Base-by-base conservation (phyloP, 768 basidiomycete species). In the Pleurotus cornucopiae region DNA sequence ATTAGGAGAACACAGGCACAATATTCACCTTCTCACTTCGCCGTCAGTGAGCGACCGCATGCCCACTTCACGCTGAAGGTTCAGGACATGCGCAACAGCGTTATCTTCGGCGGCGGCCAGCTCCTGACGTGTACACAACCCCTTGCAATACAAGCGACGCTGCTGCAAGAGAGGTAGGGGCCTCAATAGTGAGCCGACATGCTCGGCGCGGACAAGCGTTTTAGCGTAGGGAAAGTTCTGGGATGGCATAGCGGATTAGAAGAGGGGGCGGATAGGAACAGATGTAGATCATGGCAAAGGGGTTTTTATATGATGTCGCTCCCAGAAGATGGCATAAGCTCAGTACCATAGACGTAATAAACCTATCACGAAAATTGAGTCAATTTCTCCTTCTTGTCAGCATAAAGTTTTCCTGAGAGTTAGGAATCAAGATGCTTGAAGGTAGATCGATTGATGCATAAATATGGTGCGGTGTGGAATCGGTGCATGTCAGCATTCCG, bases 1-100 rank as follows among this genome's bases (percentile, higher is more conserved):
- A 34, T 34, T 34, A 2, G 30, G 30, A 34, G 21, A 7, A 21
- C 12, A 21, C 21, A 52, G 30, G 9, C 40, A 34, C 57, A 46
- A 57, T 51, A 58, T 23, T 13, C 41, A 76, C 73, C 71, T 73
- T 64, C 67, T 70, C 59, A 78, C 56, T 67, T 87, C 84, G 43
- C 85, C 85, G 60, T 86, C 84, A 14, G 84, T 86, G 55, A 85
- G 77, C n/a, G 74, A 74, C 63, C 76, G 79, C 58, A 86, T 76
- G 20, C 84, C 84, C 3, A 76, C 64, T 37, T 80, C 73, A 54
- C 73, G 74, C 64, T 85, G 84, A 57, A 84, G 70, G 61, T 76
- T 64, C 16, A 86, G 73, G 57, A 83, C 77, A 30, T 76, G 71
- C 49, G 70, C 68, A 59, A 86, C 77, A 6, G 82, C 78, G 43